A percentile compares a stretch with the other conserved stretches of the same genome.
phyloP scores from a whole-genome alignment of 495 filamentous ascomycete species.

The Penicillium odoratum region DNA sequence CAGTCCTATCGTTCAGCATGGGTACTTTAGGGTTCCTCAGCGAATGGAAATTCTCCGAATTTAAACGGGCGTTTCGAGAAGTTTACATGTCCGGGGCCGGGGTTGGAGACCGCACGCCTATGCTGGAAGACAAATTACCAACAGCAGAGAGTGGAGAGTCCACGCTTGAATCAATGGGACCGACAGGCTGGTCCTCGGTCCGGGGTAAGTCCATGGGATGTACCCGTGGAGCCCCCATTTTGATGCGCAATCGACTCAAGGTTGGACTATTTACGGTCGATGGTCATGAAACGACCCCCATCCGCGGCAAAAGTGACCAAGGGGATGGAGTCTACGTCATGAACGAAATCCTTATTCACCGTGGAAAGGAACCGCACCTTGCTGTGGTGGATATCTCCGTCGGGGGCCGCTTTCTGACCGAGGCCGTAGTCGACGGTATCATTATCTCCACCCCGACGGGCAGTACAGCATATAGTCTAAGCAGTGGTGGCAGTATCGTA shows the following conservation, averaged over 20 bases:
- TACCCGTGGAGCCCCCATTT: constrained; percentile 68
- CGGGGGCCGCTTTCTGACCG: constrained; percentile 81
- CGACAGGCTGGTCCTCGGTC: constrained; percentile 67
- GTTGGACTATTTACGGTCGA: constrained; percentile 72
- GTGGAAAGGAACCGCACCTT: constrained; percentile 84
- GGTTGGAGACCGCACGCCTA: constrained; percentile 46
- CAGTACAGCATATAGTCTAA: constrained; percentile 92
- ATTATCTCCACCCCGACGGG: constrained; percentile 93
- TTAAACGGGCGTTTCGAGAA: constrained; percentile 86
- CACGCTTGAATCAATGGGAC: constrained; percentile 26
- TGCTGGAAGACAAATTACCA: constrained; percentile 27
- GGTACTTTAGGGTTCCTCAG: constrained; percentile 92
- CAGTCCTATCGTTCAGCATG: constrained; percentile 95
- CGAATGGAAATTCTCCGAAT: constrained; percentile 92
- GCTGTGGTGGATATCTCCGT: constrained; percentile 87
- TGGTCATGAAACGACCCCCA: constrained; percentile 44
- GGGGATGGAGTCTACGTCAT: constrained; percentile 72
- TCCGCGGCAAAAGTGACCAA: constrained; percentile 43
- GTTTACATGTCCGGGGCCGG: constrained; percentile 88
- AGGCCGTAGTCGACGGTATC: constrained; percentile 92
- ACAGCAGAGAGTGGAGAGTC: neutral
- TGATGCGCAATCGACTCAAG: constrained; percentile 82
- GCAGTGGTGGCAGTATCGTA: constrained; percentile 88
- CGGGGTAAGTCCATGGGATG: constrained; percentile 81
- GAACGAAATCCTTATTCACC: constrained; percentile 93